These are phyloP conservation scores for Globisporangium megalacanthum DNA, from an alignment of 352 stramenopile species.

Conservation along the genomic window DNA sequence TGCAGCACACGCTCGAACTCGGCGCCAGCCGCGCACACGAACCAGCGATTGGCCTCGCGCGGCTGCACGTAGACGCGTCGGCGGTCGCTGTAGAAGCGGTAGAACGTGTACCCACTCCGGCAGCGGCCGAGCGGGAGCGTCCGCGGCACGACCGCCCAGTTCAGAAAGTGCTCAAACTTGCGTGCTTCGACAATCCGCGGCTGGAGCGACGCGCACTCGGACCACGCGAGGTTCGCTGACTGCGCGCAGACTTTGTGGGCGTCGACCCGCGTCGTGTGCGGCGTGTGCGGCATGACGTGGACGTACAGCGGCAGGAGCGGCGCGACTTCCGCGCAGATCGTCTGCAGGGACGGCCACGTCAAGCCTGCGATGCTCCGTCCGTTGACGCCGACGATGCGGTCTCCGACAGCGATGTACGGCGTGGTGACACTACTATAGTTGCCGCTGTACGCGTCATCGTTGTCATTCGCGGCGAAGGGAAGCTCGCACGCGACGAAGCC, in stretches of 20 bases:
- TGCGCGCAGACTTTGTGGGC: constrained; percentile 60
- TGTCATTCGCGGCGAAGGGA: constrained; percentile 4
- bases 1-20: constrained; percentile 34
- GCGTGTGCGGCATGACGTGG: constrained; percentile 33
- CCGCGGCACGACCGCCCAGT: constrained; percentile 49
- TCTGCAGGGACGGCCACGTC: constrained; percentile 36
- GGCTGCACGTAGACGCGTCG: constrained; percentile 50
- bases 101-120: constrained; percentile 44
- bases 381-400: constrained; percentile 66
- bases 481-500: constrained; percentile 32
- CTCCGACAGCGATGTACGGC: constrained; percentile 30
- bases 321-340: constrained; percentile 28
- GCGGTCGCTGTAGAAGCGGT: constrained; percentile 58
- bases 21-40: constrained; percentile 18
- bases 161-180: constrained; percentile 60
- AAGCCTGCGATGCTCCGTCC: constrained; percentile 35
- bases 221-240: constrained; percentile 57
- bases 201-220: constrained; percentile 43
- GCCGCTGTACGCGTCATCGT: neutral
- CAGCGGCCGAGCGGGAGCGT: constrained; percentile 56
- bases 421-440: neutral
- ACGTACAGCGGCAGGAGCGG: constrained; percentile 33
- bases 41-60: constrained; percentile 37
- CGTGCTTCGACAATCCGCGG: constrained; percentile 40
- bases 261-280: constrained; percentile 23